Percentiles rank a stretch among this genome's conserved stretches.
These are phyloP conservation scores for Pelomyxa schiedti DNA, from an alignment of 78 protist genomes.

Conservation along the genomic window DNA sequence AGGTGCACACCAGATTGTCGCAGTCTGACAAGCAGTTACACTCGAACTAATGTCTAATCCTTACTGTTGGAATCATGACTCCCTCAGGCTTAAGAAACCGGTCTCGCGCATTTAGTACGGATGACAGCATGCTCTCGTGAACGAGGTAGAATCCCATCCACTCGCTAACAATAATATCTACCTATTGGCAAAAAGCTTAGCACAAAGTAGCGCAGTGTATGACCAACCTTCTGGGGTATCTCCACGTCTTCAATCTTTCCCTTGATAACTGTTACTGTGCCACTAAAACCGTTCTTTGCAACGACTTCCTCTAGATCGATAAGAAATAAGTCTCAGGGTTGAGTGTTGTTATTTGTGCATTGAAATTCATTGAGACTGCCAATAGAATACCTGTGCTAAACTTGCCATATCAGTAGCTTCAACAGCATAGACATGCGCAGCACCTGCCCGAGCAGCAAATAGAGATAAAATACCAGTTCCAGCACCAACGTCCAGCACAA, in stretches of 20 bases:
- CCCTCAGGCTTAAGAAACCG: conserved; percentile 42
- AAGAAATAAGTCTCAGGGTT: not conserved
- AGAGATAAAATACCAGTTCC: conserved; percentile 57
- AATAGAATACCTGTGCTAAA: not conserved
- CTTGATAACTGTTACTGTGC: conserved; percentile 12
- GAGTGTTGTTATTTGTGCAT: not conserved
- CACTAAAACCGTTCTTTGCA: not conserved
- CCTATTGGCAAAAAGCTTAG: conserved; percentile 39
- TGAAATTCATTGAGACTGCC: not conserved
- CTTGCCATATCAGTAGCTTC: not conserved
- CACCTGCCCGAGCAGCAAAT: conserved; percentile 50
- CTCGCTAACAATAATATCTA: conserved; percentile 70
- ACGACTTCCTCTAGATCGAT: conserved; percentile 2
- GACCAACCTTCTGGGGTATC: too few relatives aligned
- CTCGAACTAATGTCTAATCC: too few relatives aligned
- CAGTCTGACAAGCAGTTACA: too few relatives aligned
- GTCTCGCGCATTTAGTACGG: conserved; percentile 61
- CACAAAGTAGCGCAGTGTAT: not conserved
- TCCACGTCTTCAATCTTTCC: conserved; percentile 28
- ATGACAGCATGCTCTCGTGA: conserved; percentile 64
- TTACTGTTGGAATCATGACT: conserved; percentile 39
- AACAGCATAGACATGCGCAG: conserved; percentile 34
- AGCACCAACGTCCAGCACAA: conserved; percentile 33
- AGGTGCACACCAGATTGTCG: conserved; percentile 18
- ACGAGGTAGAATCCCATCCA: conserved; percentile 82